These are phyloP conservation scores for Termitomyces heimii DNA, from an alignment of 768 basidiomycete genomes.

Conservation along the genomic window DNA sequence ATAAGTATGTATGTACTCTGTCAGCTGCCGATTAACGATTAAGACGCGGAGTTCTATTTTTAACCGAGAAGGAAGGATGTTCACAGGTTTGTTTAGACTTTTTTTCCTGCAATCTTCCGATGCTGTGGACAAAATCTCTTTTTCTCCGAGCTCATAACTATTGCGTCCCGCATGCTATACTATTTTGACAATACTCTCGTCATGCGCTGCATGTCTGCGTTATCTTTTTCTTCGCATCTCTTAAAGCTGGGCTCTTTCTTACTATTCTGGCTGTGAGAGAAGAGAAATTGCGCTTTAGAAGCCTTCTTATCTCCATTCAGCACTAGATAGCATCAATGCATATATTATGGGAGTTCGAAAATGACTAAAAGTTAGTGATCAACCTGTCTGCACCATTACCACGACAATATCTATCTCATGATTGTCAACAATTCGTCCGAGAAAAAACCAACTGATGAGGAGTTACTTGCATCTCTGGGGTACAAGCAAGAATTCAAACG, in stretches of 20 bases:
- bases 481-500: conserved; percentile 51
- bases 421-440: not conserved
- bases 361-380: not conserved
- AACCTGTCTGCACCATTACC: not conserved
- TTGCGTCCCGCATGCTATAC: not conserved
- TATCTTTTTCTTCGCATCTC: not conserved
- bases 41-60: not conserved
- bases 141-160: not conserved
- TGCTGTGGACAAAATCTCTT: not conserved
- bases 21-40: not conserved
- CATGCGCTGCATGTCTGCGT: not conserved
- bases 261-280: not conserved
- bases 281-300: not conserved
- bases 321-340: not conserved
- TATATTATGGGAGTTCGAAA: not conserved
- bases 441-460: conserved; percentile 22
- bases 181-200: not conserved
- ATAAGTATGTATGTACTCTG: not conserved
- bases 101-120: not conserved
- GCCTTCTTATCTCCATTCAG: not conserved
- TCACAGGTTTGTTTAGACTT: not conserved
- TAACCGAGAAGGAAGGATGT: not conserved
- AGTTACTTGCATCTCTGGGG: conserved; percentile 31
- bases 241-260: not conserved
- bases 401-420: not conserved